Conservation (phyloP, 2,329 filamentous ascomycete genomes). For the Ramularia endophylla region DNA sequence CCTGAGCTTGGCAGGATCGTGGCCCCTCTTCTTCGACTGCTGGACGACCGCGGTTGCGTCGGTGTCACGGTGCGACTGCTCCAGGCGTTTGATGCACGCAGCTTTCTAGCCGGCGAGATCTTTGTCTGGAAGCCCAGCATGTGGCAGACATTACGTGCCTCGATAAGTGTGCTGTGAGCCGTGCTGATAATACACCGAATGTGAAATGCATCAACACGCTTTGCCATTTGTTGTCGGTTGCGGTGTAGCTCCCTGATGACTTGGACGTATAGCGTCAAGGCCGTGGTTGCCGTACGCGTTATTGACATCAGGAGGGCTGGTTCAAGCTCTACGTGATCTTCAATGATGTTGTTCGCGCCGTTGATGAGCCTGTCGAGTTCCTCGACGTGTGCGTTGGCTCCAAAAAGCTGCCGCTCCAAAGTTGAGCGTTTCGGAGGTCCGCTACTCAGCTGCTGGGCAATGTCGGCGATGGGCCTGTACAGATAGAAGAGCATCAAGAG, state of each 20-base stretch:
- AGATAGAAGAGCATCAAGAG: slow-evolving; percentile 25
- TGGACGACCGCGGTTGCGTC: slow-evolving; percentile 41
- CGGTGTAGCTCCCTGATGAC: slow-evolving; percentile 46
- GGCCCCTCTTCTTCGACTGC: slow-evolving; percentile 45
- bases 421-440: slow-evolving; percentile 40
- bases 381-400: slow-evolving; percentile 51
- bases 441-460: slow-evolving; percentile 38
- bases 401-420: slow-evolving; percentile 52
- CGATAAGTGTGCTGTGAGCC: slow-evolving; percentile 53
- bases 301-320: slow-evolving; percentile 37
- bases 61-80: slow-evolving; percentile 37
- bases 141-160: slow-evolving; percentile 54
- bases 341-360: slow-evolving; percentile 39
- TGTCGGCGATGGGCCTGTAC: slow-evolving; percentile 21
- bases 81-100: slow-evolving; percentile 27
- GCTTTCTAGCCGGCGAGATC: slow-evolving; percentile 13
- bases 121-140: slow-evolving; percentile 42
- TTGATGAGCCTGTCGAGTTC: slow-evolving; percentile 47
- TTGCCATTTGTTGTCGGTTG: slow-evolving; percentile 46
- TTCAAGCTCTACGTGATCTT: slow-evolving; percentile 43
- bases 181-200: slow-evolving; percentile 54
- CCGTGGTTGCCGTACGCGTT: slow-evolving; percentile 41
- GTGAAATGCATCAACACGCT: slow-evolving; percentile 51
- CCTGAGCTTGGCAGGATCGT: slow-evolving; percentile 45
- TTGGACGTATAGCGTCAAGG: slow-evolving; percentile 45